Evolutionary conservation across 2,329 filamentous ascomycete genomes (phyloP).

Genomic region (Epichloe bromicola): DNA sequence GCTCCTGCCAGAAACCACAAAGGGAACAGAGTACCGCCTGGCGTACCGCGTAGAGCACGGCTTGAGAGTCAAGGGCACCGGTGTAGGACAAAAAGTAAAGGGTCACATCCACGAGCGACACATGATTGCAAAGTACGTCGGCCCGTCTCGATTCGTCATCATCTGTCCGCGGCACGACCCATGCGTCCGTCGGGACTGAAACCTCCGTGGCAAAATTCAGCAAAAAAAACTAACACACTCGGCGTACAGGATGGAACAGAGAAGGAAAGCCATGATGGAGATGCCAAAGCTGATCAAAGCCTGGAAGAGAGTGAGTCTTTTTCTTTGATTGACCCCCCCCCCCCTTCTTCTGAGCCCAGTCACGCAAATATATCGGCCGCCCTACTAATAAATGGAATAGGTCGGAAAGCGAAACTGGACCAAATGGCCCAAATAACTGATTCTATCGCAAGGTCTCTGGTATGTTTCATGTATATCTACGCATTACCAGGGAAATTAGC

Average conservation of each 20-base stretch:
- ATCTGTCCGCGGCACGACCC: not conserved
- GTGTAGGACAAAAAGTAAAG: conserved; percentile 87
- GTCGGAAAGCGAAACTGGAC: conserved; percentile 42
- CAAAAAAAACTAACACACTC: conserved; percentile 5
- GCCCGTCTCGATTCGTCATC: not conserved
- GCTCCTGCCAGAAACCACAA: conserved; percentile 62
- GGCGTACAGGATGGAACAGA: conserved; percentile 58
- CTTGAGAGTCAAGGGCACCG: conserved; percentile 79
- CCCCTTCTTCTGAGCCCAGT: not conserved
- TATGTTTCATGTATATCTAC: conserved; percentile 22
- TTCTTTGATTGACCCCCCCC: not conserved
- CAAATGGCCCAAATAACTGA: conserved; percentile 41
- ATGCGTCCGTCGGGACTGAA: not conserved
- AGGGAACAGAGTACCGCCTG: conserved; percentile 60
- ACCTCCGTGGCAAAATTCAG: not conserved
- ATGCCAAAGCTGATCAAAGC: conserved; percentile 87
- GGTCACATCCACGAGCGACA: conserved; percentile 87
- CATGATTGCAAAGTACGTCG: conserved; percentile 56
- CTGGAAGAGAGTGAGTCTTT: conserved; percentile 82
- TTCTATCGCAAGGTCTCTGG: conserved; percentile 10
- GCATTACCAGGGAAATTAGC: conserved; percentile 9
- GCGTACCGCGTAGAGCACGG: conserved; percentile 65
- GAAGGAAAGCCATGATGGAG: conserved; percentile 81
- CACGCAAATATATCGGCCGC: not conserved
- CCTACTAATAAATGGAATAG: conserved; percentile 27